These are phyloP conservation scores for Candida piceae DNA, from an alignment of 805 yeast genomes.

Conservation along the genomic window DNA sequence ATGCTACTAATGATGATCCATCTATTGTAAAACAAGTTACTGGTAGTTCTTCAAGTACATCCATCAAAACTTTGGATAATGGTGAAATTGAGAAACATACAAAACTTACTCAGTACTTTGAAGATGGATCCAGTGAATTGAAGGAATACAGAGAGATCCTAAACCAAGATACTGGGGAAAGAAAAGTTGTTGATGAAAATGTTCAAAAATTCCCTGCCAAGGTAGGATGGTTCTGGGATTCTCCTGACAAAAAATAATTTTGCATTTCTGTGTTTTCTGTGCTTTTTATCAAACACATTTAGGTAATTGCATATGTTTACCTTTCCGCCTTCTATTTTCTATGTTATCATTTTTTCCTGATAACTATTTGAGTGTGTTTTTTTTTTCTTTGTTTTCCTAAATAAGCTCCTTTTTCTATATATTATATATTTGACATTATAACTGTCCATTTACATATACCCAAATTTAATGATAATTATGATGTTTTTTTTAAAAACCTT, in stretches of 20 bases:
- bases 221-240: conserved; percentile 30
- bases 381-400: conserved; percentile 2
- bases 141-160: conserved; percentile 34
- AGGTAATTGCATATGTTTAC: no score
- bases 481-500: neutral
- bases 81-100: conserved; percentile 40
- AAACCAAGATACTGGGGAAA: conserved; percentile 32
- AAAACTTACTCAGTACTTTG: conserved; percentile 32
- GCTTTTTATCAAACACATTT: no score
- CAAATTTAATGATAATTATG: neutral
- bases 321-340: no score
- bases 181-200: conserved; percentile 22
- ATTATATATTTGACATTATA: no score
- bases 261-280: no score
- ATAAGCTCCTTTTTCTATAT: neutral
- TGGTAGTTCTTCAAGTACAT: conserved; percentile 35
- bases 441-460: no score
- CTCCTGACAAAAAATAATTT: conserved; percentile 6
- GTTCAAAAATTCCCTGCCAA: conserved; percentile 7
- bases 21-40: conserved; percentile 19
- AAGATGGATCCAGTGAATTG: conserved; percentile 39
- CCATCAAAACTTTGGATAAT: conserved; percentile 34
- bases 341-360: neutral
- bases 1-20: neutral
- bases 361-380: conserved; percentile 1